A percentile compares a stretch with the other conserved stretches of the same genome.
Evolutionary conservation across 768 basidiomycete species (phyloP).

Genomic region (Boletus rubescentipes): DNA sequence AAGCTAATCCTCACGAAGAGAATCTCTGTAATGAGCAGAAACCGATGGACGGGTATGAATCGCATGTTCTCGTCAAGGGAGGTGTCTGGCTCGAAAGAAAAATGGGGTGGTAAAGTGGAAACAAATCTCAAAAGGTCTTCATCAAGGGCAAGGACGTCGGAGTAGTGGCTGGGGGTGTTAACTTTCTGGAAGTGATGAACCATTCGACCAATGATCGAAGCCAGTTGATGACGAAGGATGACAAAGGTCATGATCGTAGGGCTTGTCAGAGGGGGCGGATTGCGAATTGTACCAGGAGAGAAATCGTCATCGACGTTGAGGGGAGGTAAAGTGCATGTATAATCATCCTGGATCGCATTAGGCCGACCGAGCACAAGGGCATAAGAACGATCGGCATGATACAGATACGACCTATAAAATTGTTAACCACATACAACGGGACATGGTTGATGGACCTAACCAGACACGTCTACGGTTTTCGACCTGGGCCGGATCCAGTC

Average conservation of each 20-base stretch:
- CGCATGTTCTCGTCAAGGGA: conserved; percentile 65
- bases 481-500: conserved; percentile 69
- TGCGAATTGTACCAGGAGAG: conserved; percentile 42
- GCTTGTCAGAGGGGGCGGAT: conserved; percentile 55
- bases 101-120: conserved; percentile 74
- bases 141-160: conserved; percentile 78
- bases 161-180: conserved; percentile 72
- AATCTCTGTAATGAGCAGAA: conserved; percentile 86
- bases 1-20: conserved; percentile 82
- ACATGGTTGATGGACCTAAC: conserved; percentile 37
- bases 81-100: conserved; percentile 70
- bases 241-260: conserved; percentile 89
- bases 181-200: conserved; percentile 93
- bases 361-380: conserved; percentile 90
- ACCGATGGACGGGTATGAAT: conserved; percentile 81
- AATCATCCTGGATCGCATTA: conserved; percentile 85
- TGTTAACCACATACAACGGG: conserved; percentile 1
- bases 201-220: conserved; percentile 83
- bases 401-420: conserved; percentile 72
- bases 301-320: conserved; percentile 69
- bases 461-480: conserved; percentile 92
- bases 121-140: conserved; percentile 82
- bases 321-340: conserved; percentile 78
- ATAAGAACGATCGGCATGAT: conserved; percentile 92
- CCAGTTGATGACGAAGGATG: conserved; percentile 80